Conservation (phyloP, 1,284 basidiomycete genomes). For the Singerocomus rubriflavus region DNA sequence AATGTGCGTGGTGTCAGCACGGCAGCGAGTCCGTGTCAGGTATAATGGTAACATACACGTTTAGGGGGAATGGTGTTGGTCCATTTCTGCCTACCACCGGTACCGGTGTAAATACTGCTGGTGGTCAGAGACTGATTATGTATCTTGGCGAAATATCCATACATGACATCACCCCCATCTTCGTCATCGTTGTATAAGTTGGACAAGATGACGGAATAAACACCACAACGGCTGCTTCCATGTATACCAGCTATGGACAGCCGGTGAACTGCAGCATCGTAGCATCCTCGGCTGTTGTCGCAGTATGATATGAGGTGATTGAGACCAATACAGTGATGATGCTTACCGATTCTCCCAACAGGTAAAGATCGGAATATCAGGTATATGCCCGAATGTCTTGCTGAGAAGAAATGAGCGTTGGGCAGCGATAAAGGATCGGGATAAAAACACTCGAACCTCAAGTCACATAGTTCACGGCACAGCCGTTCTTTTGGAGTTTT, state of each 20-base stretch:
- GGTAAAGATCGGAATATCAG: slow-evolving; percentile 18
- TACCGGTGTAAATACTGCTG: slow-evolving; percentile 29
- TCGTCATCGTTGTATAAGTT: slow-evolving; percentile 22
- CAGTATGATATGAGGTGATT: neutral
- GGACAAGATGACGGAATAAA: slow-evolving; percentile 24
- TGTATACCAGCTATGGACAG: slow-evolving; percentile 16
- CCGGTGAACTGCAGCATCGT: slow-evolving; percentile 20
- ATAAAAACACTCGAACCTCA: slow-evolving; percentile 9
- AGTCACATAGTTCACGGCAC: neutral
- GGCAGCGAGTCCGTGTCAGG: neutral
- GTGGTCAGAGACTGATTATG: slow-evolving; percentile 1
- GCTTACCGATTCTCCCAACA: slow-evolving; percentile 18
- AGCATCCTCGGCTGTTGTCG: slow-evolving; percentile 14
- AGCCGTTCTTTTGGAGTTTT: neutral
- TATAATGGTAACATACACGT: slow-evolving; percentile 15
- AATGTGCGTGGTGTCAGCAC: neutral
- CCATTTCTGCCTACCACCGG: slow-evolving; percentile 19
- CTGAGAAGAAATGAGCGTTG: slow-evolving; percentile 4
- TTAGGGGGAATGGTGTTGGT: slow-evolving; percentile 9
- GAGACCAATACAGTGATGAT: neutral
- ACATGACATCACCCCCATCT: slow-evolving; percentile 30
- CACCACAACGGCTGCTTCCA: slow-evolving; percentile 13
- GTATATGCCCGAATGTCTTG: slow-evolving; percentile 21
- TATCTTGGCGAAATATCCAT: neutral
- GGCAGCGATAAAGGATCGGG: neutral